These are phyloP conservation scores for Cafeteria roenbergensis DNA, from an alignment of 108 stramenopile genomes.

Conservation along the genomic window DNA sequence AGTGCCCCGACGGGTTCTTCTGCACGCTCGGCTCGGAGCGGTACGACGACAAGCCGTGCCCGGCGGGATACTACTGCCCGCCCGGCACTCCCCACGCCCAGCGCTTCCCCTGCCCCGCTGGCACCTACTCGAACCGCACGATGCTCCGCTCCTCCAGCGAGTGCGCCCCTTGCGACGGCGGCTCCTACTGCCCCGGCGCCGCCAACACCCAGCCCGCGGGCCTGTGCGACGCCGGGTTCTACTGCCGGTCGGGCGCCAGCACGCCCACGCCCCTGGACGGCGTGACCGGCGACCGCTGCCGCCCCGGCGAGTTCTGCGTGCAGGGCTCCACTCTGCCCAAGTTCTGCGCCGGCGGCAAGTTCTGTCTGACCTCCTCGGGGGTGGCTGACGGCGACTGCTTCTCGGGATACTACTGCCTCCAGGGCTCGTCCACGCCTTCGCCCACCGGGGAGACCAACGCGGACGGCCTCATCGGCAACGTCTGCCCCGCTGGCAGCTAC, in stretches of 20 bases:
- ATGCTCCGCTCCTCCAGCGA: conserved; percentile 3
- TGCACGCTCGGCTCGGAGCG: conserved; percentile 17
- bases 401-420: conserved; percentile 33
- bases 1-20: conserved; percentile 25
- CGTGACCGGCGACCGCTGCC: conserved; percentile 31
- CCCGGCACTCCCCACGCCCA: background rate
- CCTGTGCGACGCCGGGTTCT: background rate
- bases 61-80: conserved; percentile 12
- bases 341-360: conserved; percentile 31
- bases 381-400: conserved; percentile 27
- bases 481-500: conserved; percentile 42
- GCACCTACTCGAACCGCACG: conserved; percentile 25
- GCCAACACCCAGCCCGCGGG: background rate
- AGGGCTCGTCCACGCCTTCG: conserved; percentile 18
- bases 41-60: background rate
- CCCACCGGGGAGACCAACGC: conserved; percentile 13
- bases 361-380: too few species aligned
- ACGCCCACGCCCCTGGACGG: background rate
- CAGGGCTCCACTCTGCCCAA: conserved; percentile 22
- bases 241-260: background rate
- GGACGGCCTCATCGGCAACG: conserved; percentile 21
- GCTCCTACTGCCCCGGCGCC: background rate
- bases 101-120: conserved; percentile 10
- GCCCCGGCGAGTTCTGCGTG: conserved; percentile 40
- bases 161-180: conserved; percentile 25